These are phyloP conservation scores for Martiniozyma abietophila DNA, from an alignment of 805 yeast species.

Conservation along the genomic window DNA sequence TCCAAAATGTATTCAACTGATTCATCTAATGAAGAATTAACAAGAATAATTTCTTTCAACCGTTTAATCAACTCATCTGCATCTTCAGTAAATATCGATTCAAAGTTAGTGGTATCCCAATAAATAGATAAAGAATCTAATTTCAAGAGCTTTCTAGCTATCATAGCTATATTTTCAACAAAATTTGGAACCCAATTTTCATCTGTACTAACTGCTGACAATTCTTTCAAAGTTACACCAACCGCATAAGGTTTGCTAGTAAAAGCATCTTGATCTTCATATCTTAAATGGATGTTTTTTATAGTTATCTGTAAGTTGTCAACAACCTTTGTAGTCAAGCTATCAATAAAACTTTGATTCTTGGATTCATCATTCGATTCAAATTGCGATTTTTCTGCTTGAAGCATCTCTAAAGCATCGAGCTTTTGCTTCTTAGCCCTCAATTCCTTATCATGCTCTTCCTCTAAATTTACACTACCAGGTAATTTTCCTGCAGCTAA, in stretches of 20 bases:
- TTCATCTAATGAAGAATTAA: conserved; percentile 11
- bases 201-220: conserved; percentile 88
- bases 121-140: conserved; percentile 69
- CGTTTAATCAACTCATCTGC: conserved; percentile 38
- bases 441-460: conserved; percentile 50
- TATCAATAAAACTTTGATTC: conserved; percentile 79
- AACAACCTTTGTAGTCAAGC: conserved; percentile 77
- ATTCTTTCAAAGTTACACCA: conserved; percentile 75
- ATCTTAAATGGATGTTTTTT: conserved; percentile 83
- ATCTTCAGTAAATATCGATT: conserved; percentile 38
- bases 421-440: conserved; percentile 59
- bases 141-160: conserved; percentile 70
- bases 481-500: conserved; percentile 68
- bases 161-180: conserved; percentile 55
- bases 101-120: conserved; percentile 62
- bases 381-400: conserved; percentile 32
- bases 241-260: conserved; percentile 70
- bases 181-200: conserved; percentile 78
- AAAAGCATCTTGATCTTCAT: conserved; percentile 70
- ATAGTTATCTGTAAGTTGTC: conserved; percentile 90
- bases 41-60: conserved; percentile 37
- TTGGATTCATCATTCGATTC: conserved; percentile 31
- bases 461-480: conserved; percentile 44
- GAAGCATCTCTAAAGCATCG: conserved; percentile 53
- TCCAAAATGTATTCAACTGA: conserved; percentile 52